Evolutionary conservation across 805 yeast species (phyloP).

Genomic region (Torulaspora franciscae): DNA sequence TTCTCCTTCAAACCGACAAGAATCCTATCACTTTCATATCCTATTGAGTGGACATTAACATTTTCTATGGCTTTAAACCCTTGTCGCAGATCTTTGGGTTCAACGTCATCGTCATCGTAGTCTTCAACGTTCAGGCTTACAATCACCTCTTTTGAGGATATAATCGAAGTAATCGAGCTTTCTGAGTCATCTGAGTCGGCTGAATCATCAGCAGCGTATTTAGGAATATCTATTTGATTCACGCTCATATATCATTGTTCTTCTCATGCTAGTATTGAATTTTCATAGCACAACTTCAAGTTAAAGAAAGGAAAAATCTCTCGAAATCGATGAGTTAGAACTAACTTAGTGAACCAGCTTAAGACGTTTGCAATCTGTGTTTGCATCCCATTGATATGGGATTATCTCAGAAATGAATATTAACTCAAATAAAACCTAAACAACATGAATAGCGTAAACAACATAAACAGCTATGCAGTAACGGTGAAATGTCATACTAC

Average conservation of each 20-base stretch:
- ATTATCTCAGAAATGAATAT: too few relatives aligned
- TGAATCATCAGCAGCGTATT: constrained; percentile 11
- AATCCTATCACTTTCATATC: constrained; percentile 10
- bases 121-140: constrained; percentile 12
- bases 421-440: neutral
- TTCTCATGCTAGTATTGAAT: neutral
- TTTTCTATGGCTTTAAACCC: constrained; percentile 14
- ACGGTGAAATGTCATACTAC: neutral
- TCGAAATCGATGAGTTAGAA: too few relatives aligned
- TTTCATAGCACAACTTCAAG: neutral
- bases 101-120: constrained; percentile 14
- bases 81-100: neutral
- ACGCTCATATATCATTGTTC: neutral
- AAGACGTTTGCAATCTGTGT: too few relatives aligned
- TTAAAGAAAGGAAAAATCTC: too few relatives aligned
- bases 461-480: neutral
- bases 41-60: constrained; percentile 15
- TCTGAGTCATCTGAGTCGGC: constrained; percentile 10
- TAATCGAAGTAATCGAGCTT: neutral
- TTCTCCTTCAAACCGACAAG: constrained; percentile 25
- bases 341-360: too few relatives aligned
- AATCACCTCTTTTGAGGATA: constrained; percentile 17
- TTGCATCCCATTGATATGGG: too few relatives aligned
- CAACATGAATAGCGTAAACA: neutral
- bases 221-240: neutral